phyloP scores from a whole-genome alignment of 129 eudicot species.

The Daucus carota region DNA sequence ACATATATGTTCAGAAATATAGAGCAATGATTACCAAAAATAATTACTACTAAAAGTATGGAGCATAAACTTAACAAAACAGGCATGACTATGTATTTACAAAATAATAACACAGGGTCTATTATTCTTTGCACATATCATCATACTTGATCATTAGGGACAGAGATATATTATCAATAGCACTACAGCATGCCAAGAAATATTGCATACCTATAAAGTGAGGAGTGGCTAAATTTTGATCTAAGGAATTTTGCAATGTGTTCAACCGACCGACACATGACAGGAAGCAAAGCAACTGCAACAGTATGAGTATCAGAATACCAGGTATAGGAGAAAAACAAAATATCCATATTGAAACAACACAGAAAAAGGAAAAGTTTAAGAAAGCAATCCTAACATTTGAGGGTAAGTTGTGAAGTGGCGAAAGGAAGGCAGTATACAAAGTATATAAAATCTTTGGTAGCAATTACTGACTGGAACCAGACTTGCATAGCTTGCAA shows the following conservation, averaged over 20 bases:
- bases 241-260: slow-evolving; percentile 75
- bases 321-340: not conserved
- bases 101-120: not conserved
- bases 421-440: slow-evolving; percentile 84
- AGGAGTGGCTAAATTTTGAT: slow-evolving; percentile 65
- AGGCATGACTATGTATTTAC: not conserved
- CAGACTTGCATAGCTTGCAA: slow-evolving; percentile 82
- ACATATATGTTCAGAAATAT: not conserved
- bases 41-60: too few relatives aligned
- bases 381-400: slow-evolving; percentile 46
- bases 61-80: not conserved
- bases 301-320: slow-evolving; percentile 10
- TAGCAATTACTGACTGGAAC: slow-evolving; percentile 76
- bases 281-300: slow-evolving; percentile 88
- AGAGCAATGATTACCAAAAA: not conserved
- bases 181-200: not conserved
- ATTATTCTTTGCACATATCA: not conserved
- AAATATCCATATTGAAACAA: not conserved
- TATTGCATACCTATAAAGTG: slow-evolving; percentile 60
- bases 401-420: slow-evolving; percentile 75
- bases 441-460: slow-evolving; percentile 80
- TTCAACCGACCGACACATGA: slow-evolving; percentile 70
- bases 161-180: not conserved
- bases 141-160: not conserved
- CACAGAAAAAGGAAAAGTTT: not conserved